Conservation (phyloP, 495 filamentous ascomycete genomes). For the Annulohypoxylon moriforme region DNA sequence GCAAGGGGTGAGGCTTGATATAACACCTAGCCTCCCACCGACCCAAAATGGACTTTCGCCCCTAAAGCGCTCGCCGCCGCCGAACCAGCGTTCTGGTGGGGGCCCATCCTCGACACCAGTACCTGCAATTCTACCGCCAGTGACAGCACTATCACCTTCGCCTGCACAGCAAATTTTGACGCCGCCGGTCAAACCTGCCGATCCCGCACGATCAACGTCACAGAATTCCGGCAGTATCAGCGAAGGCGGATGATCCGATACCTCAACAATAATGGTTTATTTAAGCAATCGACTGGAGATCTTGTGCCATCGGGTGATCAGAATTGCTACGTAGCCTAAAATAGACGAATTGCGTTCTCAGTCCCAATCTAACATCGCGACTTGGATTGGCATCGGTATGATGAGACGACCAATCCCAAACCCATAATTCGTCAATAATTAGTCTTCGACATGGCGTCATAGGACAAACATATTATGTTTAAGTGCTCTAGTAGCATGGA, state of each 20-base stretch:
- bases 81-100: slow-evolving; percentile 44
- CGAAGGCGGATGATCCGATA: slow-evolving; percentile 18
- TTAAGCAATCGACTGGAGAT: neutral
- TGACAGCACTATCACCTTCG: slow-evolving; percentile 63
- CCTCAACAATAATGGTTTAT: neutral
- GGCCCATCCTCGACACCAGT: slow-evolving; percentile 43
- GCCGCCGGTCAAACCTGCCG: slow-evolving; percentile 60
- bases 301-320: neutral
- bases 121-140: slow-evolving; percentile 62
- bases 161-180: slow-evolving; percentile 62
- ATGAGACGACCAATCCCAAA: neutral
- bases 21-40: slow-evolving; percentile 62
- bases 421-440: neutral
- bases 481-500: slow-evolving; percentile 2
- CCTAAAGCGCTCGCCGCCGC: slow-evolving; percentile 72
- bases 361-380: neutral
- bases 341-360: slow-evolving; percentile 12
- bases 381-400: neutral
- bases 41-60: slow-evolving; percentile 76
- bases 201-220: slow-evolving; percentile 47
- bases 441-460: slow-evolving; percentile 1
- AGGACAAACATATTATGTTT: neutral
- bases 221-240: slow-evolving; percentile 19
- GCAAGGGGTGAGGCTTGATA: slow-evolving; percentile 32
- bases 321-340: neutral